Evolutionary conservation across 768 basidiomycete genomes (phyloP), one percentile per base, ranked within the genome.

Genomic region (Termitomyces sp.): DNA sequence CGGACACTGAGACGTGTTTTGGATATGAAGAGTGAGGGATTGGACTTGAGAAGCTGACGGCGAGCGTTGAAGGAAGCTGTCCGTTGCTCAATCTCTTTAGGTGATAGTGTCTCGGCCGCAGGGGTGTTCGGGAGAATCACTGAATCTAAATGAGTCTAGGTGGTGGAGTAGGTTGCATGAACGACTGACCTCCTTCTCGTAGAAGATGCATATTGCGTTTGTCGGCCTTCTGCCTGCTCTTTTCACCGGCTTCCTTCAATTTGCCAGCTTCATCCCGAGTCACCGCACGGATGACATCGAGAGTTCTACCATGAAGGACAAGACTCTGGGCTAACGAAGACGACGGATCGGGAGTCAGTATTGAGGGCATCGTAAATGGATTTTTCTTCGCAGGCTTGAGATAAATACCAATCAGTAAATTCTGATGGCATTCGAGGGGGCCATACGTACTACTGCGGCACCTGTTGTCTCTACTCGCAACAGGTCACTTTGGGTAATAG

Each of bases 131-230:
- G 91, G 63, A 97, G 79, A 62, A 99, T 92, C 46, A 96, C 97
- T 98, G 57, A 2, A 52, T 22, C 5, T 55, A 22, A 58, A 47
- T 59, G 6, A 62, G 41, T 32, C 22, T 40, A 40, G 26, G 7
- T 3, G 20, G 28, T 9, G 20, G 10, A 26, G 18, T 44, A 14
- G 60, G 51, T 53, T 49, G 20, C 4, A 56, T 30, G 40, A 52
- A 36, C 7, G 30, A 73, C 85, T 63, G 66, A 92, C 95, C 92
- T 77, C 97, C 97, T 82, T 99, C 97, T 13, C 92, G 84, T 63
- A 99, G 80, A 58, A 99, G 84, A 69, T 99, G 98, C 68, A 97
- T 85, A 68, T 98, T 97, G 24, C 96, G 83, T 69, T 96, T 95
- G 72, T 99, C 97, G 0, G 87, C 87, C 71, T 95, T 95, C 71